Percentiles rank a stretch among this genome's conserved stretches.
These are phyloP conservation scores for Alternaria alternata DNA, from an alignment of 2,329 filamentous ascomycete species.

Conservation along the genomic window DNA sequence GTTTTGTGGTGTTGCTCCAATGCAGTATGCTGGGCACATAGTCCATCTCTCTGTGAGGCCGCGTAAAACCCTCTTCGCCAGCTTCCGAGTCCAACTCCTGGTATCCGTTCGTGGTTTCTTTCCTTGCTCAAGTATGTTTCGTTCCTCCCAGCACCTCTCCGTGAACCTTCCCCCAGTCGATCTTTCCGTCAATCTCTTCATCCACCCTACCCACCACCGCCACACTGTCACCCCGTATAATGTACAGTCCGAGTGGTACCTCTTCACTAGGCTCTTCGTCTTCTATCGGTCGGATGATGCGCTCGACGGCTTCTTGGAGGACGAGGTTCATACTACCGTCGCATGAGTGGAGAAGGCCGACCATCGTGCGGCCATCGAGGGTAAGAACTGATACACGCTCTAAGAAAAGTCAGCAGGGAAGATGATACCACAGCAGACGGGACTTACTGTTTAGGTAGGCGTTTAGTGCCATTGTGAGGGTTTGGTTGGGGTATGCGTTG, in stretches of 20 bases:
- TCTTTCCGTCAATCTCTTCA: conserved; percentile 85
- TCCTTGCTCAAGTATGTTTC: conserved; percentile 66
- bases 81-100: not conserved
- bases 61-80: not conserved
- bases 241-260: conserved; percentile 84
- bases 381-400: conserved; percentile 94
- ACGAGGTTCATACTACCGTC: conserved; percentile 95
- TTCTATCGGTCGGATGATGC: conserved; percentile 86
- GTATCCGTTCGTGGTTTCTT: not conserved
- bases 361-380: conserved; percentile 82
- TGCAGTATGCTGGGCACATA: not conserved
- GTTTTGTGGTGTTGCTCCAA: not conserved
- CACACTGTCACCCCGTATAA: conserved; percentile 94
- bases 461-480: conserved; percentile 52
- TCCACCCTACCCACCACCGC: conserved; percentile 89
- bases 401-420: conserved; percentile 49
- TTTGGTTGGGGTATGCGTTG: not conserved
- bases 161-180: conserved; percentile 91
- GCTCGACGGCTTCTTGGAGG: conserved; percentile 81
- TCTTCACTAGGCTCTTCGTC: conserved; percentile 82
- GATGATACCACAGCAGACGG: not conserved
- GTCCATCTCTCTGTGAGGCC: not conserved
- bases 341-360: conserved; percentile 81
- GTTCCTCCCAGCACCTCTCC: conserved; percentile 84
- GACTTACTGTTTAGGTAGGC: conserved; percentile 54